Base-by-base conservation (phyloP, 176 grass and related monocot species). In the Triticum turgidum region DNA sequence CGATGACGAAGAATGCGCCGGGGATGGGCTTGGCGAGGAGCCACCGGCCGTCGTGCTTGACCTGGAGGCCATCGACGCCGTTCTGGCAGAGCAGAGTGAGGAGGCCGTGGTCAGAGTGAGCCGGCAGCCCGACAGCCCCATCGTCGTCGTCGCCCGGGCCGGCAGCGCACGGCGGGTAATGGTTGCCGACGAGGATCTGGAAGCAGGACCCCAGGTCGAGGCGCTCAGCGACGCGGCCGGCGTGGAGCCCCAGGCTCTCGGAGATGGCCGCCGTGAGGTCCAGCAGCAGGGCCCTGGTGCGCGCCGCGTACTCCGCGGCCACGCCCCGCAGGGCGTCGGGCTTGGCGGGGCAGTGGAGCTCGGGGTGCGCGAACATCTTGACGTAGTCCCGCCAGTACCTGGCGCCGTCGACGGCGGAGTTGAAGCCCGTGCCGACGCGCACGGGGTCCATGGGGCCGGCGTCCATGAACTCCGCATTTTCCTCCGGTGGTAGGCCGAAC, bases 91-190 rank as follows among this genome's bases (percentile, higher is more conserved):
- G 91, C 25, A 94, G 30, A 4, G 96, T 95, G 77, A 94, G 86
- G 59, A 95, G 88, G 82, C 96, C 91, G 17, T 89, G 90, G 86
- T 98, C 96, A 5, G 96, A 92, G 78, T 98, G 96, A 2, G 88
- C 54, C 0, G 88, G 45, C 3, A 98, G 11, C 4, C 96, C 86
- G 13, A 89, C 5, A 6, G 68, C 86, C 6, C 22, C n/a, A 2
- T 54, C 44, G 6, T 30, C 29, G 29, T 54, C 73, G 15, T 30
- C 73, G 4, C 29, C 85, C 22, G 64, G 47, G 12, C 88, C 81
- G 38, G 61, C 63, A 58, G 0, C 18, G 87, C 17, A 80, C 61
- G 86, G 78, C 11, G 93, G 88, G 88, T 98, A 98, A 1, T 80
- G 69, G 77, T 98, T 98, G 1, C 80, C 88, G 1, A 62, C 81